A percentile compares a stretch with the other conserved stretches of the same genome.
These are phyloP conservation scores for Hyphopichia buzzinii DNA, from an alignment of 1,139 yeast species.

Conservation along the genomic window DNA sequence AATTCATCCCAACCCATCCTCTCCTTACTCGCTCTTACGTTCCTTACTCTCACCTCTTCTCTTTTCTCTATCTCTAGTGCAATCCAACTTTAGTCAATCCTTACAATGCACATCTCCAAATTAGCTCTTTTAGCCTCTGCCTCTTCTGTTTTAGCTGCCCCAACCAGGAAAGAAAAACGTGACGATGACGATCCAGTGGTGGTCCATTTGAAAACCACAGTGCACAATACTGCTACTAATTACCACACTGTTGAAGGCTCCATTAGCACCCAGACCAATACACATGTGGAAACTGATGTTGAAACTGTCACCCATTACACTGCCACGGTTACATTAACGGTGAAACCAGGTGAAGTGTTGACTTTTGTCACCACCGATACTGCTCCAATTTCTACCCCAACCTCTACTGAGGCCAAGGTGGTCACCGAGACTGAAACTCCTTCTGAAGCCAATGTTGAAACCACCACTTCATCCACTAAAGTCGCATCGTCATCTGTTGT, in stretches of 20 bases:
- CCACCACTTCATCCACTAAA: slow-evolving; percentile 10
- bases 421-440: slow-evolving; percentile 6
- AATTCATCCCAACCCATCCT: too few relatives aligned
- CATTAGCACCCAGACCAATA: slow-evolving; percentile 29
- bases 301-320: slow-evolving; percentile 44
- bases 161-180: slow-evolving; percentile 17
- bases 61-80: slow-evolving; percentile 11
- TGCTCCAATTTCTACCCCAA: slow-evolving; percentile 25
- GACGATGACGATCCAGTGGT: slow-evolving; percentile 30
- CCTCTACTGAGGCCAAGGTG: neutral
- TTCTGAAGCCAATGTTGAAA: slow-evolving; percentile 7
- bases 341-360: slow-evolving; percentile 35
- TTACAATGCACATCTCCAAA: slow-evolving; percentile 34
- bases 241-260: slow-evolving; percentile 32
- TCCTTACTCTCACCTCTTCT: neutral
- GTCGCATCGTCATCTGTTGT: neutral
- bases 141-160: slow-evolving; percentile 26
- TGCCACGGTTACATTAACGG: slow-evolving; percentile 45
- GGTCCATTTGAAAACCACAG: slow-evolving; percentile 37
- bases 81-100: slow-evolving; percentile 23
- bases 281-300: slow-evolving; percentile 29
- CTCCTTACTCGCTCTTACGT: too few relatives aligned
- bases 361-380: slow-evolving; percentile 40
- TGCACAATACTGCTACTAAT: slow-evolving; percentile 33
- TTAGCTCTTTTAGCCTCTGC: slow-evolving; percentile 21